These are phyloP conservation scores for Codiaeum variegatum DNA, from an alignment of 441 rosid species.

Conservation along the genomic window DNA sequence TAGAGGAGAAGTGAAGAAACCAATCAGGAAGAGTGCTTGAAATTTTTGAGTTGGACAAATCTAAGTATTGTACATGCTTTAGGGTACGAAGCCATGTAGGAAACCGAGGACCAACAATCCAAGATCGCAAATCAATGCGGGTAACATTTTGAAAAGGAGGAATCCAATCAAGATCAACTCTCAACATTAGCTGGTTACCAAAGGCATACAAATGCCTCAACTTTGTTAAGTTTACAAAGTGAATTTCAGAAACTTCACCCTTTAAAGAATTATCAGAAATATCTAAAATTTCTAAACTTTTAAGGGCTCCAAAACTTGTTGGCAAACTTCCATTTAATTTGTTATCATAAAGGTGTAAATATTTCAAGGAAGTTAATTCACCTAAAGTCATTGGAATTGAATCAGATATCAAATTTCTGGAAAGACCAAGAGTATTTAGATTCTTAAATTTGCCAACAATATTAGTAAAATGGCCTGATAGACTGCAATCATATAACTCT, in stretches of 20 bases:
- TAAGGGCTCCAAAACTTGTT: neutral
- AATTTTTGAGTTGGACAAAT: constrained; percentile 2
- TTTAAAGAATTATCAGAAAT: neutral
- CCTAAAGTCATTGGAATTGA: neutral
- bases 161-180: neutral
- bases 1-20: neutral
- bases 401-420: neutral
- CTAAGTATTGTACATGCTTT: neutral
- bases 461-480: too few relatives aligned
- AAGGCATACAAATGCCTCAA: too few relatives aligned
- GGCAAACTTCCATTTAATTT: neutral
- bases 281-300: neutral
- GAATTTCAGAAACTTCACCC: neutral
- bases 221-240: neutral
- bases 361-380: neutral
- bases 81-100: constrained; percentile 6
- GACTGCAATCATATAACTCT: too few relatives aligned
- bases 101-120: constrained; percentile 14
- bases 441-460: neutral
- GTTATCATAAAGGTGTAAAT: neutral
- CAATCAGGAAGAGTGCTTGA: neutral
- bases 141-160: neutral
- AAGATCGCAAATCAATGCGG: neutral
- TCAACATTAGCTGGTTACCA: too few relatives aligned
- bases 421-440: neutral